A percentile compares a stretch with the other conserved stretches of the same genome.
These are phyloP conservation scores for Hymenoscyphus fraxineus DNA, from an alignment of 2,329 filamentous ascomycete species.

Conservation along the genomic window DNA sequence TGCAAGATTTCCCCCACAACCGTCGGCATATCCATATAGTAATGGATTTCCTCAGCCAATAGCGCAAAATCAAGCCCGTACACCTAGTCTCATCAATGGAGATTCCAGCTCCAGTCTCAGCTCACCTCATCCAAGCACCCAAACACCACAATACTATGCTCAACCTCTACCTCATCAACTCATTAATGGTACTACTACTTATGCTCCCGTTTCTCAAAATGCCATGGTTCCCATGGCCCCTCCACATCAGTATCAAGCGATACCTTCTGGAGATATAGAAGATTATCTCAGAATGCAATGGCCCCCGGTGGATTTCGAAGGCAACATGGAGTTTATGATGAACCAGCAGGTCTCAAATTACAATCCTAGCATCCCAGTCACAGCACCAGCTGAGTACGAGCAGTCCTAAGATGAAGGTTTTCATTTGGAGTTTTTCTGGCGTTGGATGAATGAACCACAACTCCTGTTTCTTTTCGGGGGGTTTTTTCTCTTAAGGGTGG, in stretches of 20 bases:
- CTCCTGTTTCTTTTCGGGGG: not conserved
- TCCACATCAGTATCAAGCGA: not conserved
- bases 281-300: not conserved
- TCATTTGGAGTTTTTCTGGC: slow-evolving; percentile 1
- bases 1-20: slow-evolving; percentile 17
- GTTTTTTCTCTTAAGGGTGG: not conserved
- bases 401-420: not conserved
- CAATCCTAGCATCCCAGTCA: not conserved
- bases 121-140: slow-evolving; percentile 26
- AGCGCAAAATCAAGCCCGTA: slow-evolving; percentile 24
- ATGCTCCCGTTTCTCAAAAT: not conserved
- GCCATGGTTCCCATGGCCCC: not conserved
- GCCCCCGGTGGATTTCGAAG: not conserved
- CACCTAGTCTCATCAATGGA: slow-evolving; percentile 29
- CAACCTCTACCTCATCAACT: not conserved
- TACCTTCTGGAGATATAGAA: not conserved
- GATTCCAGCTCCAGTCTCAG: slow-evolving; percentile 26
- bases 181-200: not conserved
- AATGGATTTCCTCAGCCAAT: slow-evolving; percentile 19
- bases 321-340: not conserved
- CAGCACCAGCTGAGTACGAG: not conserved
- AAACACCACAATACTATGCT: slow-evolving; percentile 12
- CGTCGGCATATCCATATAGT: slow-evolving; percentile 20
- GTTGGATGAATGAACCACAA: not conserved
- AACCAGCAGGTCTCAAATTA: not conserved